phyloP scores from a whole-genome alignment of 1,284 basidiomycete genomes.

The Wolfiporia cocos region DNA sequence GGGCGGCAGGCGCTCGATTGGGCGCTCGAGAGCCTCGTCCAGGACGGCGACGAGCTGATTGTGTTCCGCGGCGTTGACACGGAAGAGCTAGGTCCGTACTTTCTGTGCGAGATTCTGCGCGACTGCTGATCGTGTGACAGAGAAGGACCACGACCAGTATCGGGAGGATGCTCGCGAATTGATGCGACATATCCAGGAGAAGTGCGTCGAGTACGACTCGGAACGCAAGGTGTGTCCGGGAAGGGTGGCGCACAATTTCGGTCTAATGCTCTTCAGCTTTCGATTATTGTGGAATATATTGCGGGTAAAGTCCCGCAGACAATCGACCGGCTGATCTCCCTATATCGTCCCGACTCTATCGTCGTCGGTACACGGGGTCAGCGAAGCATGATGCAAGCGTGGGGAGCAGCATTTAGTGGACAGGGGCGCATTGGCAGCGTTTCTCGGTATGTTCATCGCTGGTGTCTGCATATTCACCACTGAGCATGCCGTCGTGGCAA shows the following conservation, averaged over 20 bases:
- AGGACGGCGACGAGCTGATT: slow-evolving; percentile 93
- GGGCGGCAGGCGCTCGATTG: slow-evolving; percentile 84
- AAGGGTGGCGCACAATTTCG: background rate
- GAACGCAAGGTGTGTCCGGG: slow-evolving; percentile 55
- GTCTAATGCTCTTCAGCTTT: slow-evolving; percentile 47
- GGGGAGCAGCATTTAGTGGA: slow-evolving; percentile 51
- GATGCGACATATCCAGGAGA: slow-evolving; percentile 77
- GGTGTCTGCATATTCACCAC: too few species aligned
- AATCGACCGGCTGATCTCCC: slow-evolving; percentile 87
- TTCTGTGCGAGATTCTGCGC: slow-evolving; percentile 1
- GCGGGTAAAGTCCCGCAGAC: slow-evolving; percentile 87
- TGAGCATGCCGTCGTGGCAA: slow-evolving; percentile 1
- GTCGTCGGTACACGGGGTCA: slow-evolving; percentile 89
- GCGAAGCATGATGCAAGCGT: slow-evolving; percentile 49
- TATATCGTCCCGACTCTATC: slow-evolving; percentile 93
- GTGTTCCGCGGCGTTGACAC: slow-evolving; percentile 88
- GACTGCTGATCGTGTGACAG: slow-evolving; percentile 23
- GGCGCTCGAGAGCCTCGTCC: slow-evolving; percentile 80
- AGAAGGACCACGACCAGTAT: slow-evolving; percentile 78
- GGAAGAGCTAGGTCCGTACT: slow-evolving; percentile 62
- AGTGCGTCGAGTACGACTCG: slow-evolving; percentile 75
- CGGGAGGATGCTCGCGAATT: slow-evolving; percentile 86
- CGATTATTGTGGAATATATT: slow-evolving; percentile 91
- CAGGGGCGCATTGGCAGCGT: slow-evolving; percentile 56
- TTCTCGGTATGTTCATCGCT: slow-evolving; percentile 40